Base-by-base conservation (phyloP, 306 rosid species). In the Sindora glabra region DNA sequence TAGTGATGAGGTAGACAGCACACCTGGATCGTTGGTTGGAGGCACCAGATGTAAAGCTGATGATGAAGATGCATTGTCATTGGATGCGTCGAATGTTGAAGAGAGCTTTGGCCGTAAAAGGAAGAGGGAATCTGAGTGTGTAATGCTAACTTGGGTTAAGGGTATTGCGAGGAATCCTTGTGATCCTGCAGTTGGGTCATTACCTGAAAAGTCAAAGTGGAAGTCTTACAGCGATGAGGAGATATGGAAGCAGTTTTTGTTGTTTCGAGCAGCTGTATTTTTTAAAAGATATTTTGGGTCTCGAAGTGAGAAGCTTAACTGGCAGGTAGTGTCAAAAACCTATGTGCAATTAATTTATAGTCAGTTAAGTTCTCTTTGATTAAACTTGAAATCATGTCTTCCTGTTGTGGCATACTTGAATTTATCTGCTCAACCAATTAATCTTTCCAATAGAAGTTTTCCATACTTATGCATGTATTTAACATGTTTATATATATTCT, bases 161-260 rank as follows among this genome's bases (percentile, higher is more conserved):
- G 22, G 23, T 15, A 48, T 41, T 32, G 99, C 96, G 1, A 73
- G 46, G 58, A 66, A 86, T 69, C 94, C 99, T 22, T 74, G 75
- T 66, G 85, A 74, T 74, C 82, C 86, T 24, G 74, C 22, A 7
- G 65, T 78, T 61, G 85, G 87, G 67, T 59, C 34, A 13, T 27
- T 88, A 23, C 89, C 92, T 14, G 85, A 83, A 47, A 73, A 59
- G 69, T 36, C 83, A 3, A 81, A 77, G 67, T 85, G 96, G 89
- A 87, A 64, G 64, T 77, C 80, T 54, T 49, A 19, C 32, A 68
- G 68, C 21, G 61, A 66, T 40, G 76, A 65, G 63, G 77, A 74
- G 66, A 45, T 37, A 17, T 92, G 92, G 96, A 86, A 78, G 77
- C 81, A 71, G 73, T 78, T 77, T 56, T 68, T 92, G 78, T 48